phyloP scores from a whole-genome alignment of 2,329 filamentous ascomycete species.

The Paracoccidioides brasiliensis region DNA sequence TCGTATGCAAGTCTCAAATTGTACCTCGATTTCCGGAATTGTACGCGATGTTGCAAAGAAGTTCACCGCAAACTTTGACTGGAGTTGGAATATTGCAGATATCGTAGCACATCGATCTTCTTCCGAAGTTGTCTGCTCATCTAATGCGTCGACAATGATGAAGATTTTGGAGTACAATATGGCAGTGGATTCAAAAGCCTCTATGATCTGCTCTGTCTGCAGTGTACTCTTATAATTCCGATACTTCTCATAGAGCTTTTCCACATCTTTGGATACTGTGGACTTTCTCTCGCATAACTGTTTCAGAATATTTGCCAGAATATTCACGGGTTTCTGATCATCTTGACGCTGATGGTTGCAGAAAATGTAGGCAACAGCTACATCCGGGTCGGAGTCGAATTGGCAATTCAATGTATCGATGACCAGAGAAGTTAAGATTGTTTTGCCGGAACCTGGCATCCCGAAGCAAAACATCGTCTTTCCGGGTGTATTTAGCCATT shows the following conservation, averaged over 20 bases:
- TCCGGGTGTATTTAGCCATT: slow-evolving; percentile 5
- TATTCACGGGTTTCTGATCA: background rate
- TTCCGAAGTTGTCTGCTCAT: slow-evolving; percentile 6
- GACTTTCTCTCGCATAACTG: background rate
- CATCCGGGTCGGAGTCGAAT: background rate
- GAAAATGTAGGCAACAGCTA: slow-evolving; percentile 2
- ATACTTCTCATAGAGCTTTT: slow-evolving; percentile 3
- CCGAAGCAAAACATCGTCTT: slow-evolving; percentile 4
- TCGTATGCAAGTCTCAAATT: background rate
- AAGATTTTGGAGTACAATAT: slow-evolving; percentile 2
- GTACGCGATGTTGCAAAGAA: background rate
- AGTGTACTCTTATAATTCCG: background rate
- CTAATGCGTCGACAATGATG: slow-evolving; percentile 10
- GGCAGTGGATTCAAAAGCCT: no score
- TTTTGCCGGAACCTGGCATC: slow-evolving; percentile 11
- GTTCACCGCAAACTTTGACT: background rate
- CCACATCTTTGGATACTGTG: slow-evolving; percentile 1
- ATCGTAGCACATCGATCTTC: background rate
- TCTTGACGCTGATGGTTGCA: background rate
- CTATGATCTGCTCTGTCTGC: background rate
- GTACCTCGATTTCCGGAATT: background rate
- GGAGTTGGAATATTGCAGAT: background rate
- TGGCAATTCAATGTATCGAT: slow-evolving; percentile 4
- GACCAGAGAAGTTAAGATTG: slow-evolving; percentile 8
- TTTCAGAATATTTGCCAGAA: slow-evolving; percentile 1